These are phyloP conservation scores for Saccharomycopsis sp. DNA, from an alignment of 805 yeast genomes.

Conservation along the genomic window DNA sequence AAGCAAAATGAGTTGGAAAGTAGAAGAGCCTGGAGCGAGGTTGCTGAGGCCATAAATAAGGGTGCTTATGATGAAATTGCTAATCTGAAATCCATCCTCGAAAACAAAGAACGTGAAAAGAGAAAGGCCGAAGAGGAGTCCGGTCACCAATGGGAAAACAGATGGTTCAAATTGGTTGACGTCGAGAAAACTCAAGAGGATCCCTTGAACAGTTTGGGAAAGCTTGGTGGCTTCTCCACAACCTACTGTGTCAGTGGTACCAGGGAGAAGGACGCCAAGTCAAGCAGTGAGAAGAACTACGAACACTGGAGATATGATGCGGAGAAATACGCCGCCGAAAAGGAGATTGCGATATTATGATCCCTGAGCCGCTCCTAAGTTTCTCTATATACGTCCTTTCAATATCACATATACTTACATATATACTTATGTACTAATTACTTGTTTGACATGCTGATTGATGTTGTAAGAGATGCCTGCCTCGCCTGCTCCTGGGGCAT, in stretches of 20 bases:
- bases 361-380: background rate
- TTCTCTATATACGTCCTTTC: background rate
- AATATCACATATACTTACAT: slow-evolving; percentile 4
- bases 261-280: slow-evolving; percentile 38
- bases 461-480: no score
- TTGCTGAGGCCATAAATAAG: slow-evolving; percentile 75
- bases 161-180: slow-evolving; percentile 68
- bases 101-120: slow-evolving; percentile 76
- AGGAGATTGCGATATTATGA: slow-evolving; percentile 41
- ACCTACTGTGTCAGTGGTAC: slow-evolving; percentile 48
- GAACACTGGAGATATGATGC: slow-evolving; percentile 67
- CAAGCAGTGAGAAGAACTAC: slow-evolving; percentile 20
- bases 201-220: slow-evolving; percentile 36
- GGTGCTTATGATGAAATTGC: slow-evolving; percentile 75
- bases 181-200: slow-evolving; percentile 18
- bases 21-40: slow-evolving; percentile 84
- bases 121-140: slow-evolving; percentile 65
- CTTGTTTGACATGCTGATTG: no score
- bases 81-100: slow-evolving; percentile 69
- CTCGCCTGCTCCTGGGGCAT: no score
- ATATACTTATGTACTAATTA: background rate
- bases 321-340: slow-evolving; percentile 49
- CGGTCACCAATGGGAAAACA: slow-evolving; percentile 64
- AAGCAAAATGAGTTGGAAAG: slow-evolving; percentile 77
- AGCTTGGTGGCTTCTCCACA: slow-evolving; percentile 49